Percentiles rank a stretch among this genome's conserved stretches.
Conservation (phyloP, 805 yeast genomes). For the Metschnikowia arizonensis region DNA sequence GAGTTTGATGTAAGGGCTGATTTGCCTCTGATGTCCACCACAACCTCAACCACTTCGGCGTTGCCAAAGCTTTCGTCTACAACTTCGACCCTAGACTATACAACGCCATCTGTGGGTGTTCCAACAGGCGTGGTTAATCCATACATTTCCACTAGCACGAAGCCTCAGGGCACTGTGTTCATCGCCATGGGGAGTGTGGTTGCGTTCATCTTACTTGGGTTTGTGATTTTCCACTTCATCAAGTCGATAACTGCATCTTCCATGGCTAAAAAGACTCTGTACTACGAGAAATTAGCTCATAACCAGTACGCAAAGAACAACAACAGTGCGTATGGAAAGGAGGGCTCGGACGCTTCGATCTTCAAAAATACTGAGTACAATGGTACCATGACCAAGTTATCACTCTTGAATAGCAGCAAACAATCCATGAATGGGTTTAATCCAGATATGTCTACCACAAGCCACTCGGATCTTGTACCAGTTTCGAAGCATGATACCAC, state of each 20-base stretch:
- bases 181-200: slow-evolving; percentile 73
- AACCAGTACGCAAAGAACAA: slow-evolving; percentile 31
- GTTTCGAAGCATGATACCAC: slow-evolving; percentile 41
- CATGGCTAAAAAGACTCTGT: slow-evolving; percentile 45
- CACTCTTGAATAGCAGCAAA: slow-evolving; percentile 23
- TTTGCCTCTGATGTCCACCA: slow-evolving; percentile 5
- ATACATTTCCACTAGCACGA: slow-evolving; percentile 45
- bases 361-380: slow-evolving; percentile 16
- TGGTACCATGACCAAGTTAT: slow-evolving; percentile 30
- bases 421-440: slow-evolving; percentile 17
- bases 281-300: slow-evolving; percentile 29
- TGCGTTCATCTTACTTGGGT: slow-evolving; percentile 51
- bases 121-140: slow-evolving; percentile 67
- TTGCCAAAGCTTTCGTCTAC: slow-evolving; percentile 15
- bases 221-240: slow-evolving; percentile 50
- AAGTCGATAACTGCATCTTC: slow-evolving; percentile 47
- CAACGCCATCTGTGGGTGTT: slow-evolving; percentile 49
- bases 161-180: slow-evolving; percentile 76
- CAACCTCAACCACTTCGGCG: slow-evolving; percentile 5
- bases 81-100: slow-evolving; percentile 22
- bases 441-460: slow-evolving; percentile 25
- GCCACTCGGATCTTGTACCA: slow-evolving; percentile 26
- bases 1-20: background rate
- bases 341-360: background rate
- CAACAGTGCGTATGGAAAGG: slow-evolving; percentile 27